Conservation (phyloP, 2,329 filamentous ascomycete species). For the Pseudogymnoascus sp. region DNA sequence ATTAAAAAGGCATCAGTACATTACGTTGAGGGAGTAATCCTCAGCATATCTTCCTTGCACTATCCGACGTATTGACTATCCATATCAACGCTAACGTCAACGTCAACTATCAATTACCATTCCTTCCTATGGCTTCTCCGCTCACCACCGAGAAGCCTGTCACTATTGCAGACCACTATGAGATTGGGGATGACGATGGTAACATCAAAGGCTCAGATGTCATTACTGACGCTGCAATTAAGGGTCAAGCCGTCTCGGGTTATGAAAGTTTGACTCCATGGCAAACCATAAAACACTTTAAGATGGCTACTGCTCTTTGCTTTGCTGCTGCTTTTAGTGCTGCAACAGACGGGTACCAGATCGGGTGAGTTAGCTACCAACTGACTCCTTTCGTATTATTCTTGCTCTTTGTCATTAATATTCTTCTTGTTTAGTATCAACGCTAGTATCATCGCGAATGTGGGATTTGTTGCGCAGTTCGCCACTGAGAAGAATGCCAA, state of each 20-base stretch:
- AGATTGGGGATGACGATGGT: neutral
- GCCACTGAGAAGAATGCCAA: slow-evolving; percentile 14
- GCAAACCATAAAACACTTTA: slow-evolving; percentile 24
- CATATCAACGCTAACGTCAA: neutral
- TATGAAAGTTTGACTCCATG: slow-evolving; percentile 24
- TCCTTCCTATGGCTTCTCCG: slow-evolving; percentile 13
- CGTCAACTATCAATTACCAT: neutral
- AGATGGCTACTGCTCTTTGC: slow-evolving; percentile 20
- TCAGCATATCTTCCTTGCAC: neutral
- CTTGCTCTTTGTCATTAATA: neutral
- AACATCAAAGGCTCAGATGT: slow-evolving; percentile 13
- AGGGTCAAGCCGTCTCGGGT: slow-evolving; percentile 23
- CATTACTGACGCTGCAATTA: slow-evolving; percentile 19
- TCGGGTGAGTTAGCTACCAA: slow-evolving; percentile 18
- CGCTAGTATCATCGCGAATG: slow-evolving; percentile 17
- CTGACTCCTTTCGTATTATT: neutral
- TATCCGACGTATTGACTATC: neutral
- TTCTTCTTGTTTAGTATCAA: slow-evolving; percentile 19
- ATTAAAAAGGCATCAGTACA: neutral
- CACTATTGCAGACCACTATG: neutral
- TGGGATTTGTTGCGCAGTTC: slow-evolving; percentile 17
- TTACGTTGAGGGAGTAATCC: neutral
- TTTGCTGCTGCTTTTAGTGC: slow-evolving; percentile 19
- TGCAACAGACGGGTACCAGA: slow-evolving; percentile 24
- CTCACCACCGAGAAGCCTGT: slow-evolving; percentile 7